These are phyloP conservation scores for Candolleomyces efflorescens DNA, from an alignment of 768 basidiomycete genomes.

Conservation along the genomic window DNA sequence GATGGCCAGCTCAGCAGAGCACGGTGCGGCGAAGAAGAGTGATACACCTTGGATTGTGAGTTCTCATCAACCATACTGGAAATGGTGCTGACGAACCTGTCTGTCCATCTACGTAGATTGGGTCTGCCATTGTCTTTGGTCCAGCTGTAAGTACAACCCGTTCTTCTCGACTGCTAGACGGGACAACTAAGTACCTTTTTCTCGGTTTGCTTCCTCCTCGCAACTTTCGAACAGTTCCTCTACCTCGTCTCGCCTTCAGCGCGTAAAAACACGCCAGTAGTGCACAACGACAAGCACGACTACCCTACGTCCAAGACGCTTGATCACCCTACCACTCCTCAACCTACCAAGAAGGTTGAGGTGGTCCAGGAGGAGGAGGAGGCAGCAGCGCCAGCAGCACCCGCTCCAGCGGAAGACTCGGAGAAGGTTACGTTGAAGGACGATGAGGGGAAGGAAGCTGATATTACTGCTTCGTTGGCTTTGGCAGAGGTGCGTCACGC, in stretches of 20 bases:
- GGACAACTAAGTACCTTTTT: too few relatives aligned
- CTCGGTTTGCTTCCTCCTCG: background rate
- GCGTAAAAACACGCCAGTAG: slow-evolving; percentile 25
- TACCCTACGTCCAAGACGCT: slow-evolving; percentile 23
- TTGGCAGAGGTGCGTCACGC: slow-evolving; percentile 31
- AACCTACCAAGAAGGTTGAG: too few relatives aligned
- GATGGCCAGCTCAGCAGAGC: slow-evolving; percentile 34
- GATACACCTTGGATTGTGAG: slow-evolving; percentile 45
- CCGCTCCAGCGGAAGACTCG: too few relatives aligned
- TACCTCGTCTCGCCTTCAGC: slow-evolving; percentile 39
- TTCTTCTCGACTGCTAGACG: too few relatives aligned
- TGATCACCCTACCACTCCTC: background rate
- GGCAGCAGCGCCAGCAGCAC: slow-evolving; percentile 9
- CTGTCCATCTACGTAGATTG: slow-evolving; percentile 26
- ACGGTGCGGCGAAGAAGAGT: slow-evolving; percentile 25
- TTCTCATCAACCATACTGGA: slow-evolving; percentile 8
- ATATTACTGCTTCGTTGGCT: slow-evolving; percentile 28
- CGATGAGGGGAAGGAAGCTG: slow-evolving; percentile 35
- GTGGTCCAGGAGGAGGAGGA: too few relatives aligned
- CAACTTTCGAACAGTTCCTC: slow-evolving; percentile 25
- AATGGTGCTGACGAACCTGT: slow-evolving; percentile 1
- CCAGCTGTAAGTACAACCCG: slow-evolving; percentile 30
- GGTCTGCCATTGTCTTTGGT: slow-evolving; percentile 34
- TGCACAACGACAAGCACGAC: slow-evolving; percentile 34
- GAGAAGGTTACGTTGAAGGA: slow-evolving; percentile 29